These are phyloP conservation scores for Mayamaea pseudoterrestris DNA, from an alignment of 108 stramenopile species.

Conservation along the genomic window DNA sequence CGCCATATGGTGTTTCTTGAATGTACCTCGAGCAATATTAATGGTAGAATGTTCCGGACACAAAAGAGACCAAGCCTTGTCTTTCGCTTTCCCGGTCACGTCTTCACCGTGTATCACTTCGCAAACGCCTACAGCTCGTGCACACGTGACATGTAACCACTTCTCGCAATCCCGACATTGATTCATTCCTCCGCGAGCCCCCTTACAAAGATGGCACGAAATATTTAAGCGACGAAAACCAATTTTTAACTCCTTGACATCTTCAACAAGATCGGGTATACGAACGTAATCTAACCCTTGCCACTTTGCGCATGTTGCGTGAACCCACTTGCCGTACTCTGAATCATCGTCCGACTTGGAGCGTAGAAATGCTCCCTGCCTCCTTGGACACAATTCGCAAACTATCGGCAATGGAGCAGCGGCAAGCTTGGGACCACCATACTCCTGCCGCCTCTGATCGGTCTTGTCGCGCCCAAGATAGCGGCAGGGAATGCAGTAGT, in stretches of 20 bases:
- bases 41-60: slow-evolving; percentile 62
- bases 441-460: not conserved
- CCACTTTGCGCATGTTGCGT: slow-evolving; percentile 80
- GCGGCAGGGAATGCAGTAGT: slow-evolving; percentile 72
- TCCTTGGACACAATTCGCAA: slow-evolving; percentile 77
- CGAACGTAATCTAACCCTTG: slow-evolving; percentile 53
- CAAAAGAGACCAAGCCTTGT: slow-evolving; percentile 59
- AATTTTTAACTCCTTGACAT: slow-evolving; percentile 40
- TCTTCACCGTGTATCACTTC: slow-evolving; percentile 78
- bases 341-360: slow-evolving; percentile 10
- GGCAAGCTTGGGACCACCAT: not conserved
- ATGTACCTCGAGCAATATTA: slow-evolving; percentile 6
- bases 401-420: slow-evolving; percentile 27
- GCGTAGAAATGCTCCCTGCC: slow-evolving; percentile 64
- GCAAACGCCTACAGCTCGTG: slow-evolving; percentile 56
- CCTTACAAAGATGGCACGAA: slow-evolving; percentile 53
- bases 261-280: slow-evolving; percentile 41
- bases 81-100: slow-evolving; percentile 37
- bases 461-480: slow-evolving; percentile 56
- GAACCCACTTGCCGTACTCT: slow-evolving; percentile 44
- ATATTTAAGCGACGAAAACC: slow-evolving; percentile 24
- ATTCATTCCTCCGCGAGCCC: slow-evolving; percentile 52
- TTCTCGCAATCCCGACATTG: slow-evolving; percentile 58
- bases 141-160: slow-evolving; percentile 76
- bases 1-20: slow-evolving; percentile 24